Evolutionary conservation across 495 filamentous ascomycete genomes (phyloP), one percentile per base, ranked within the genome.

Genomic region (Pseudevernia furfuracea): DNA sequence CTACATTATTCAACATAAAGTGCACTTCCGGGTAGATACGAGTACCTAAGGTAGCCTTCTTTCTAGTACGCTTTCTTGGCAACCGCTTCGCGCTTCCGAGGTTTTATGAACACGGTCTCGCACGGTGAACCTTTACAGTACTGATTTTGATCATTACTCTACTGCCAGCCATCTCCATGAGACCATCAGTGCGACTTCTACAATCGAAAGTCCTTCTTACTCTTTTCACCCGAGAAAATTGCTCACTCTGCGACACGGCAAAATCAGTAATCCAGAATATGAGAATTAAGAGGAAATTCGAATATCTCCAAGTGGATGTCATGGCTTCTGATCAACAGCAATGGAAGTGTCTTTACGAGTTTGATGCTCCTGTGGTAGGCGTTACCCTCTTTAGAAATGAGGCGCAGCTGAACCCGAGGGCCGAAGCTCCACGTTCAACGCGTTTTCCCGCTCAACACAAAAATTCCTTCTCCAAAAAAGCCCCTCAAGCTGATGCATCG

Each of bases 291-390:
- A 78, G 84, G 44, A 84, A 83, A 0, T 93, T 96, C 73, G 84
- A 81, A 46, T 96, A 89, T 73, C 74, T 80, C n/a, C 89, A 96
- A 72, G 78, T 89, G 53, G 85, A 96, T 72, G 89, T 96, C 25
- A 86, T 91, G 82, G 78, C 79, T 38, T 78, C 82, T 0, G 83
- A 78, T 46, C 80, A 83, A 44, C 82, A 86, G 67, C 65, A 74
- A 36, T 96, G 91, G 92, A 88, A 84, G 70, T 81, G 87, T 71
- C 73, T 90, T 19, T 96, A 96, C 71, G 92, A 95, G 32, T 93
- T 95, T 71, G 92, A 96, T 71, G 88, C 90, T 1, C 92, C 92
- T 4, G 92, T 96, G 58, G 87, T 89, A 74, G 64, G 82, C 70
- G 44, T 53, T 56, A 39, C 19, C 3, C 44, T 25, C 61, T 4